Evolutionary conservation across 768 basidiomycete species (phyloP).

Genomic region (Ramaria sp.): DNA sequence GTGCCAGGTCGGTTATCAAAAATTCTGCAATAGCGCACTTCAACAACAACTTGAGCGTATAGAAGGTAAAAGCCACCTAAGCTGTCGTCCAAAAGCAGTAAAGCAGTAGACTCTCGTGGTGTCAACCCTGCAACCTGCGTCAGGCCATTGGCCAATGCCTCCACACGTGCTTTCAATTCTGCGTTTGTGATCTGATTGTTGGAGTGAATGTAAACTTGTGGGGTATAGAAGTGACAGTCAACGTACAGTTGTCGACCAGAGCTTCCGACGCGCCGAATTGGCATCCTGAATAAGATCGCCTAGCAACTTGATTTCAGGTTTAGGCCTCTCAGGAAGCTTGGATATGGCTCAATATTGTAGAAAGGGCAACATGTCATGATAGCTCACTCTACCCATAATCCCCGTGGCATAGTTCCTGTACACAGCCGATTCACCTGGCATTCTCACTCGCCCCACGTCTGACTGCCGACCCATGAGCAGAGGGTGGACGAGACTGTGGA

Average conservation of each 20-base stretch:
- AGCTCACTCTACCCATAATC: constrained; percentile 63
- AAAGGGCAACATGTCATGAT: not conserved
- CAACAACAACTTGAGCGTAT: constrained; percentile 9
- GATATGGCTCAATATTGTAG: not conserved
- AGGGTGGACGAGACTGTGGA: constrained; percentile 64
- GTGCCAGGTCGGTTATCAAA: constrained; percentile 67
- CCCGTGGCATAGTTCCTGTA: constrained; percentile 89
- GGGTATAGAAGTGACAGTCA: not conserved
- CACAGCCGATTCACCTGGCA: constrained; percentile 73
- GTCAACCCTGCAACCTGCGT: constrained; percentile 43
- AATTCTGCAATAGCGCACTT: constrained; percentile 42
- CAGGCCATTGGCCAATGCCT: constrained; percentile 66
- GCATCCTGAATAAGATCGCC: constrained; percentile 60
- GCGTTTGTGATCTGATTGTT: constrained; percentile 60
- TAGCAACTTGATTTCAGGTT: constrained; percentile 59
- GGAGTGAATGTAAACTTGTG: not conserved
- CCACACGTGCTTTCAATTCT: constrained; percentile 57
- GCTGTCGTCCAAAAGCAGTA: constrained; percentile 72
- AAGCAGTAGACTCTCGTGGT: constrained; percentile 51
- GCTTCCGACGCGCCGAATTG: constrained; percentile 52
- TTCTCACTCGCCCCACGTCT: constrained; percentile 74
- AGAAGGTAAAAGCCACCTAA: constrained; percentile 39
- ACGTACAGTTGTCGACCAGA: constrained; percentile 70
- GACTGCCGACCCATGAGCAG: constrained; percentile 87
- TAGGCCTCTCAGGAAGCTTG: constrained; percentile 66